Conservation (phyloP, 2,329 filamentous ascomycete genomes). For the Cladophialophora carrionii region DNA sequence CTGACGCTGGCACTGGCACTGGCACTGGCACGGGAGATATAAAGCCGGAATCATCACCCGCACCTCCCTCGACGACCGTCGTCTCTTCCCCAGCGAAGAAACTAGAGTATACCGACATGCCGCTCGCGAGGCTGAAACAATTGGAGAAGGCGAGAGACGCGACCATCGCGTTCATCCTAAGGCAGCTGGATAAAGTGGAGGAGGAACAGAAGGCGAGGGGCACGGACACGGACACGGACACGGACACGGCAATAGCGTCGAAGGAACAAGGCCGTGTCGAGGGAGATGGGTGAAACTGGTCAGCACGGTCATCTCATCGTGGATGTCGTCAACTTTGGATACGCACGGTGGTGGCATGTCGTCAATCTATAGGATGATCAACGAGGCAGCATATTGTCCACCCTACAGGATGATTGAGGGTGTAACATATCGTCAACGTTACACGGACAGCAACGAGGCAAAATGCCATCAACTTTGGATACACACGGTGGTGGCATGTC, state of each 20-base stretch:
- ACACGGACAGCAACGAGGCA: too few species aligned
- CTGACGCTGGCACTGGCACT: too few species aligned
- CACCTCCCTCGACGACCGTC: neutral
- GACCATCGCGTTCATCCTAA: conserved; percentile 57
- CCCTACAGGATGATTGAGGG: too few species aligned
- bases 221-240: neutral
- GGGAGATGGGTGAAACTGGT: neutral
- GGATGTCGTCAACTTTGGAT: neutral
- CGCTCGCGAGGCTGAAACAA: conserved; percentile 47
- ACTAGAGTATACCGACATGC: conserved; percentile 47
- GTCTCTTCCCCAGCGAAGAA: conserved; percentile 38
- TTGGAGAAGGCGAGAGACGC: conserved; percentile 59
- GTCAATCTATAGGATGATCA: too few species aligned
- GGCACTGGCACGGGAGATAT: too few species aligned
- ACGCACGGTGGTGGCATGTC: too few species aligned
- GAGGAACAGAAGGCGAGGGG: conserved; percentile 38
- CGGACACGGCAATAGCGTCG: neutral
- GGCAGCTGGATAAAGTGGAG: conserved; percentile 58
- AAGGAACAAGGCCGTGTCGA: neutral
- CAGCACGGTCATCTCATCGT: too few species aligned
- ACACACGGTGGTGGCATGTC: too few species aligned
- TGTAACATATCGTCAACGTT: too few species aligned
- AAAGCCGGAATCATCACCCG: neutral
- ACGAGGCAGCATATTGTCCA: too few species aligned
- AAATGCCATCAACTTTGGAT: too few species aligned